Evolutionary conservation across 1,284 basidiomycete species (phyloP), one percentile per base, ranked within the genome.

Genomic region (Mycocalia duriaeana): DNA sequence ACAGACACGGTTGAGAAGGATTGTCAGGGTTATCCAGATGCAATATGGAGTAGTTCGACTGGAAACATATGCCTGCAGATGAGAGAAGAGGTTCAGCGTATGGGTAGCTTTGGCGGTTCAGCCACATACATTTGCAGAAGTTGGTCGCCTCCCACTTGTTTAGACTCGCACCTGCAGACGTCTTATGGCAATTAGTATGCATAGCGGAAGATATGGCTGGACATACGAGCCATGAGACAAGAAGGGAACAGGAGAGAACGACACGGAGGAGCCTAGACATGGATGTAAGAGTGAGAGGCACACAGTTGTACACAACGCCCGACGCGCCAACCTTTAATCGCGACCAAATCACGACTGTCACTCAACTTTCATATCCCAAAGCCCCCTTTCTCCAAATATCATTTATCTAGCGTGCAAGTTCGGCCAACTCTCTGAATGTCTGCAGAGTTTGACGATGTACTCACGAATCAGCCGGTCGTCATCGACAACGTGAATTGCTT

Each of bases 401-500:
- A n/a, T n/a, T n/a, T n/a, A n/a, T n/a, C n/a, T n/a, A n/a, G n/a
- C n/a, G n/a, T n/a, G n/a, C n/a, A n/a, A n/a, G n/a, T n/a, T n/a
- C n/a, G n/a, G n/a, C n/a, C n/a, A n/a, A n/a, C 9, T 7, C 19
- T 7, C 9, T 7, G 36, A 11, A 53, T 89, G 88, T 83, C 85
- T 55, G 77, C 82, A 50, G 89, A 91, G 72, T 91, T 83, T 64
- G 89, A 91, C 64, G 90, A 92, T 63, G 91, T 93, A 58, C 80
- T 93, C 63, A 91, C 90, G 45, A 93, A 93, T 70, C 90, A 93
- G 66, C 90, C 90, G 3, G 89, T 97, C 53, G 93, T 97, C 55
- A 95, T 97, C 59, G 94, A 97, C 75, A 96, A 97, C 74, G 93
- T 94, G 52, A 57, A 85, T 56, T n/a, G n/a, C n/a, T n/a, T 51